A percentile compares a stretch with the other conserved stretches of the same genome.
Conservation (phyloP, 1,139 yeast genomes). For the Candida dubliniensis region DNA sequence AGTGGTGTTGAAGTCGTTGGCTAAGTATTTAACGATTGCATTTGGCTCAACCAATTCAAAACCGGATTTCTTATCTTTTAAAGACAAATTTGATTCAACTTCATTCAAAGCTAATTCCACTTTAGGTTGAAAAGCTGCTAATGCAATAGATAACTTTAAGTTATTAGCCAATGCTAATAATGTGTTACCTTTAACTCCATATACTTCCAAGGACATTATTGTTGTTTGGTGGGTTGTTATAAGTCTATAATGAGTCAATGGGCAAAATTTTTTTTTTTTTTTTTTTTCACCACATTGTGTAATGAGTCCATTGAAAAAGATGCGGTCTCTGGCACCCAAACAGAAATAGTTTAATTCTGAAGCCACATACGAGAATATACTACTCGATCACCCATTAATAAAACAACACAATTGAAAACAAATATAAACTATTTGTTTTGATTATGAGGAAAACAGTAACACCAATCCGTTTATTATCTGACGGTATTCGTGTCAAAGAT, state of each 20-base stretch:
- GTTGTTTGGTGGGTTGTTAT: background rate
- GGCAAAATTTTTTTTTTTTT: conserved; percentile 1
- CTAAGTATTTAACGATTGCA: conserved; percentile 74
- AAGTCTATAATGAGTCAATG: conserved; percentile 8
- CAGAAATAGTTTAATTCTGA: too few relatives aligned
- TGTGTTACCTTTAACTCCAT: conserved; percentile 42
- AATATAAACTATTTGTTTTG: background rate
- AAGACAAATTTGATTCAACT: conserved; percentile 24
- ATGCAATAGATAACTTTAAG: conserved; percentile 60
- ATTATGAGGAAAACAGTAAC: background rate
- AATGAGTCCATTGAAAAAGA: background rate
- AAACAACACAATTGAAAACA: too few relatives aligned
- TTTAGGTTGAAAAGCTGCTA: conserved; percentile 35
- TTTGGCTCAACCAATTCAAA: conserved; percentile 73
- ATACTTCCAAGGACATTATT: conserved; percentile 30
- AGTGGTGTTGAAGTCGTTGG: conserved; percentile 43
- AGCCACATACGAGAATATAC: too few relatives aligned
- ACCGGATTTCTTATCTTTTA: conserved; percentile 34
- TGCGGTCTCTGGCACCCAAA: background rate
- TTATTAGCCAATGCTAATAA: conserved; percentile 51
- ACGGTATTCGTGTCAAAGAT: conserved; percentile 1
- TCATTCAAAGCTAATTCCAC: conserved; percentile 29
- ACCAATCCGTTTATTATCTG: conserved; percentile 1
- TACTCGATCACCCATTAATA: too few relatives aligned
- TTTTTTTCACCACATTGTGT: background rate